phyloP scores from a whole-genome alignment of 139 green algal species.

The Chlorella sp. region DNA sequence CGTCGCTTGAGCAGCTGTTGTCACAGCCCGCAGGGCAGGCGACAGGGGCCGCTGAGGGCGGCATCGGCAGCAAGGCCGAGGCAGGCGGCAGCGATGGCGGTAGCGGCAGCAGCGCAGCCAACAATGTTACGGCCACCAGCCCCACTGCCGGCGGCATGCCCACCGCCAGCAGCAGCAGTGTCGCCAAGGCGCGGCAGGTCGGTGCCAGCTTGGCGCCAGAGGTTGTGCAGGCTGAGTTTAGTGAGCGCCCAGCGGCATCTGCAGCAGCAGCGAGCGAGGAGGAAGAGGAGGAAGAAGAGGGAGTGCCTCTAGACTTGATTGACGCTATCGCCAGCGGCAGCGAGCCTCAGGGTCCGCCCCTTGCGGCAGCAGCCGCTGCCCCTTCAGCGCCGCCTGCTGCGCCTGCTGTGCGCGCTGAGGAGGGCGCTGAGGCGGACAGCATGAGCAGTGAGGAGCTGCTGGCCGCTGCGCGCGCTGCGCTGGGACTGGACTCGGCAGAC shows the following conservation, averaged over 20 bases:
- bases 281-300: not conserved
- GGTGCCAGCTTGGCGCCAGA: not conserved
- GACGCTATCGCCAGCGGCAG: not conserved
- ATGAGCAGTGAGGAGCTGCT: slow-evolving; percentile 13
- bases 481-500: not conserved
- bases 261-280: not conserved
- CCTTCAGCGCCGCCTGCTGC: too few species aligned
- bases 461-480: not conserved
- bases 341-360: not conserved
- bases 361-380: too few species aligned
- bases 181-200: not conserved
- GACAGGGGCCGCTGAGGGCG: too few species aligned
- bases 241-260: not conserved
- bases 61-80: not conserved
- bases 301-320: not conserved
- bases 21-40: too few species aligned
- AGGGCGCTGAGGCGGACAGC: not conserved
- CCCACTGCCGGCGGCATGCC: not conserved
- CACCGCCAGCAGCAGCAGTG: not conserved
- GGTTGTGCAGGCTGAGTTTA: slow-evolving; percentile 21
- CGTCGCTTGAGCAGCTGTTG: too few species aligned
- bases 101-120: not conserved
- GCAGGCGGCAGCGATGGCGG: not conserved
- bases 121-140: not conserved
- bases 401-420: not conserved